A percentile compares a stretch with the other conserved stretches of the same genome.
Evolutionary conservation across 257 asterid genomes (phyloP).

Genomic region (Solanum bulbocastanum): DNA sequence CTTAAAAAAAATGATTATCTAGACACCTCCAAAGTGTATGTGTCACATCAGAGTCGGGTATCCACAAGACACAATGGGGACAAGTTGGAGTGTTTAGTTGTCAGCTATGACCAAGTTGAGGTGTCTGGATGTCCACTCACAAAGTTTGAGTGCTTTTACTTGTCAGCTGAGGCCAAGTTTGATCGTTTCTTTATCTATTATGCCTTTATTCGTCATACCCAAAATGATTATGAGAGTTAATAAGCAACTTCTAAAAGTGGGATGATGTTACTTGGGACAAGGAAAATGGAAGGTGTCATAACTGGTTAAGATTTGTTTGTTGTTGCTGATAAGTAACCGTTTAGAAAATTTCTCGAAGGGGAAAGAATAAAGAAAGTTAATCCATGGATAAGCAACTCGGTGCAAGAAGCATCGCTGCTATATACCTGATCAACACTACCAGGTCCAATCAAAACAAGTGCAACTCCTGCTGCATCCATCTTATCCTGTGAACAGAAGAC

Average conservation of each 20-base stretch:
- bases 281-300: neutral
- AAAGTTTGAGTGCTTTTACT: neutral
- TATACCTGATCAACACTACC: slow-evolving; percentile 90
- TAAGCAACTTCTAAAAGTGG: neutral
- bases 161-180: neutral
- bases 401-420: neutral
- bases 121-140: neutral
- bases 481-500: slow-evolving; percentile 50
- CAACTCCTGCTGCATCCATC: slow-evolving; percentile 90
- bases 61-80: neutral
- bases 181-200: neutral
- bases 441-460: slow-evolving; percentile 91
- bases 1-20: neutral
- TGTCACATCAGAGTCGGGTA: neutral
- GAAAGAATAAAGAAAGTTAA: neutral
- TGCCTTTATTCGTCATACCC: neutral
- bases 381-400: neutral
- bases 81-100: neutral
- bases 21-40: neutral
- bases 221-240: neutral
- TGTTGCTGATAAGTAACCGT: neutral
- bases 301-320: neutral
- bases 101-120: neutral
- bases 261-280: neutral
- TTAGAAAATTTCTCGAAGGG: neutral